Percentiles rank a stretch among this genome's conserved stretches.
phyloP scores from a whole-genome alignment of 1,139 yeast species.

The Lizanozyma gosingica region DNA sequence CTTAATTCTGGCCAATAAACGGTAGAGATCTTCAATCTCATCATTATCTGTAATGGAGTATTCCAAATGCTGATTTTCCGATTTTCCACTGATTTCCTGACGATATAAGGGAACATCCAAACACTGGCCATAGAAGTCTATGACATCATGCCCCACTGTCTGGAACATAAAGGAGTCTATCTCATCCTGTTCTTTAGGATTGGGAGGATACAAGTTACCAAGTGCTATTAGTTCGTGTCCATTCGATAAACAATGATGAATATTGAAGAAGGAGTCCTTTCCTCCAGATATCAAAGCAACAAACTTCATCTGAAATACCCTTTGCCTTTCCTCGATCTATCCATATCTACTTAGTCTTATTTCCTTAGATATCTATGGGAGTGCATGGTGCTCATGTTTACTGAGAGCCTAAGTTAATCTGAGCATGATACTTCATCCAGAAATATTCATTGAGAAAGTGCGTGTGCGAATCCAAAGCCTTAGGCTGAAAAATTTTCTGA shows the following conservation, averaged over 20 bases:
- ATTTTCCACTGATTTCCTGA: slow-evolving; percentile 52
- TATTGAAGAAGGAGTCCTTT: slow-evolving; percentile 87
- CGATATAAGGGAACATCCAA: slow-evolving; percentile 75
- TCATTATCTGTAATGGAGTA: slow-evolving; percentile 58
- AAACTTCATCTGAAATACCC: slow-evolving; percentile 55
- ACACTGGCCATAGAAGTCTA: slow-evolving; percentile 58
- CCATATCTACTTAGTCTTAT: not conserved
- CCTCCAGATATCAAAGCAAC: slow-evolving; percentile 93
- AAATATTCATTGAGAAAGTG: too few relatives aligned
- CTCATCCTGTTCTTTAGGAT: slow-evolving; percentile 40
- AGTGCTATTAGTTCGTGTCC: slow-evolving; percentile 82
- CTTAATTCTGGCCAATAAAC: slow-evolving; percentile 39
- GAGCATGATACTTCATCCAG: too few relatives aligned
- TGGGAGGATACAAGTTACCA: slow-evolving; percentile 72
- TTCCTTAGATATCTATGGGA: too few relatives aligned
- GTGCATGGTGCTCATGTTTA: not conserved
- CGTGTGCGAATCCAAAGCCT: not conserved
- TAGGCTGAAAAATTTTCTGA: not conserved
- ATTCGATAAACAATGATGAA: slow-evolving; percentile 69
- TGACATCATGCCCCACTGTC: slow-evolving; percentile 89
- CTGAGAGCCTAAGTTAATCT: not conserved
- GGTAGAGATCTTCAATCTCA: slow-evolving; percentile 76
- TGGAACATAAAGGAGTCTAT: slow-evolving; percentile 95
- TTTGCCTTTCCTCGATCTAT: not conserved
- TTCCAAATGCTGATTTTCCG: slow-evolving; percentile 60